Percentiles rank a stretch among this genome's conserved stretches.
Evolutionary conservation across 306 rosid species (phyloP).

Genomic region (apple (Malus domestica)): DNA sequence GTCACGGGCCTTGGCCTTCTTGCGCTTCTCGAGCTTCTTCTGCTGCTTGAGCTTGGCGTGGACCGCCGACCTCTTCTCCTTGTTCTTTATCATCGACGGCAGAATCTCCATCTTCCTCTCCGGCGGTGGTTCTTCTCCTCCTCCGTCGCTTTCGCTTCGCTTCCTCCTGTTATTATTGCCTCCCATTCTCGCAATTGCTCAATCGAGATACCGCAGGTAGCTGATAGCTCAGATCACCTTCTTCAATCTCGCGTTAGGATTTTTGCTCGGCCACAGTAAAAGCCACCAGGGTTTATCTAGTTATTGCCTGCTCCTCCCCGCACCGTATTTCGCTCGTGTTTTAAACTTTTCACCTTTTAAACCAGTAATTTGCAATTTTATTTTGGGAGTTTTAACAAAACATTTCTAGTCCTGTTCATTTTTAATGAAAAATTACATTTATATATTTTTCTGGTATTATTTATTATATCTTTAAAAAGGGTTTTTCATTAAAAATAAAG

Average conservation of each 20-base stretch:
- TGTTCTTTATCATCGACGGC: slow-evolving; percentile 95
- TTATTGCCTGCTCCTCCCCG: not conserved
- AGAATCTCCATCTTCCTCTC: slow-evolving; percentile 32
- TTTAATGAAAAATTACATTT: too few relatives aligned
- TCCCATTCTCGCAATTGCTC: slow-evolving; percentile 28
- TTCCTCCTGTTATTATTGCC: slow-evolving; percentile 32
- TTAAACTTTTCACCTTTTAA: not conserved
- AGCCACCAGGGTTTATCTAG: not conserved
- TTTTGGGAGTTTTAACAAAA: too few relatives aligned
- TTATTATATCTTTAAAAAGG: too few relatives aligned
- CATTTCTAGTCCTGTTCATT: too few relatives aligned
- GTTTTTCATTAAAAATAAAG: too few relatives aligned
- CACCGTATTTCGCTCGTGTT: not conserved
- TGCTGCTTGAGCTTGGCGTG: slow-evolving; percentile 66
- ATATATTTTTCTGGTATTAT: rapidly evolving
- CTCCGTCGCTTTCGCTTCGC: slow-evolving; percentile 25
- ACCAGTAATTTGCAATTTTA: not conserved
- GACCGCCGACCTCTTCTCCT: slow-evolving; percentile 75
- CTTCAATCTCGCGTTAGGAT: not conserved
- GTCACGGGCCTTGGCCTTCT: slow-evolving; percentile 63
- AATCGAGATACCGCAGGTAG: not conserved
- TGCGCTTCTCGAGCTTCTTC: slow-evolving; percentile 75
- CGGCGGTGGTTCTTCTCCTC: not conserved
- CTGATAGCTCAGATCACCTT: not conserved
- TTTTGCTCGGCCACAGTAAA: not conserved